These are phyloP conservation scores for Sugiyamaella marilandica DNA, from an alignment of 805 yeast species.

Conservation along the genomic window DNA sequence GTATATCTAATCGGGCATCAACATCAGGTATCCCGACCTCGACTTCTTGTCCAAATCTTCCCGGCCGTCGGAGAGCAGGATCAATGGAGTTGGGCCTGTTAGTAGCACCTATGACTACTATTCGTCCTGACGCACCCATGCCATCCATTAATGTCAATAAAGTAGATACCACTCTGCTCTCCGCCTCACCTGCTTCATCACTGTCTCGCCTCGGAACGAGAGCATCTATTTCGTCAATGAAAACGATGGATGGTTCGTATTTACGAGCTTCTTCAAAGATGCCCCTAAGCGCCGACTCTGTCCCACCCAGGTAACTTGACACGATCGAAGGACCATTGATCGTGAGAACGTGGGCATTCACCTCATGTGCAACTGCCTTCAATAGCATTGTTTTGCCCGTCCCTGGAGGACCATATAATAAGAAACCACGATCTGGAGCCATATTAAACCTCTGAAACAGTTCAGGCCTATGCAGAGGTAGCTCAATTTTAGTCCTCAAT, in stretches of 20 bases:
- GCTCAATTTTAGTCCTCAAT: slow-evolving; percentile 62
- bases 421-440: slow-evolving; percentile 88
- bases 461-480: slow-evolving; percentile 75
- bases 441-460: slow-evolving; percentile 81
- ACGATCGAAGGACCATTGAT: slow-evolving; percentile 90
- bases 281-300: slow-evolving; percentile 78
- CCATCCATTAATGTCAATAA: slow-evolving; percentile 94
- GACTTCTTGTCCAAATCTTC: slow-evolving; percentile 83
- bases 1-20: slow-evolving; percentile 69
- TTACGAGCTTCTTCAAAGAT: slow-evolving; percentile 78
- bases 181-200: slow-evolving; percentile 89
- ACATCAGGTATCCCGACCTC: slow-evolving; percentile 91
- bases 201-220: slow-evolving; percentile 77
- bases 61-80: slow-evolving; percentile 82
- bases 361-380: slow-evolving; percentile 71
- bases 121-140: slow-evolving; percentile 95
- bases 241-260: slow-evolving; percentile 82
- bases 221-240: slow-evolving; percentile 92
- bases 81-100: slow-evolving; percentile 81
- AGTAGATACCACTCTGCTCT: slow-evolving; percentile 86
- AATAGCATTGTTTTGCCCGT: slow-evolving; percentile 92
- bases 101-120: slow-evolving; percentile 89
- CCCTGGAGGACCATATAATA: slow-evolving; percentile 95
- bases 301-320: slow-evolving; percentile 89
- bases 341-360: slow-evolving; percentile 74